Conservation (phyloP, 306 rosid species). For the Quercus parvula region DNA sequence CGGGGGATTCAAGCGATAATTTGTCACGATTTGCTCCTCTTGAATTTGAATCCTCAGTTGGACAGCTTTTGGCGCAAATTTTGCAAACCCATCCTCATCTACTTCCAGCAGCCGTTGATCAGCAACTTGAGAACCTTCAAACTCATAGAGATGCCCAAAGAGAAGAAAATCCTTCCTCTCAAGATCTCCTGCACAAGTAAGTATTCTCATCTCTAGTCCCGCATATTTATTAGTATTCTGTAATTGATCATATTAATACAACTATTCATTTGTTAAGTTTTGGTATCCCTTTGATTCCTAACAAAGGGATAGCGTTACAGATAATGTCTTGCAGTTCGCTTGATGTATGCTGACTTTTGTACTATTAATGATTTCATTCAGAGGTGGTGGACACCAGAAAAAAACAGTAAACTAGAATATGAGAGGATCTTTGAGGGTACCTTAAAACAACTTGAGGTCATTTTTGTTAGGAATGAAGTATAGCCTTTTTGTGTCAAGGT, state of each 20-base stretch:
- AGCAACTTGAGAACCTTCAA: slow-evolving; percentile 90
- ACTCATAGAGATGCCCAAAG: slow-evolving; percentile 48
- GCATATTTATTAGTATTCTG: background rate
- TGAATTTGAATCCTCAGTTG: slow-evolving; percentile 72
- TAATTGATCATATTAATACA: background rate
- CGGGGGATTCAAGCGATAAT: slow-evolving; percentile 56
- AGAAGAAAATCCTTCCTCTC: slow-evolving; percentile 39
- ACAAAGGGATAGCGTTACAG: background rate
- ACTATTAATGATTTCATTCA: background rate
- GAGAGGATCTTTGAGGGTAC: background rate
- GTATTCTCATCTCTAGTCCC: slow-evolving; percentile 10
- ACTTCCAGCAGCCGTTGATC: slow-evolving; percentile 76
- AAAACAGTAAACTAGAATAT: background rate
- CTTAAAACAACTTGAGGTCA: background rate
- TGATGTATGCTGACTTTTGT: background rate
- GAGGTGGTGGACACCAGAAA: background rate
- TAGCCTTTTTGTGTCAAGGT: background rate
- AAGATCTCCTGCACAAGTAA: slow-evolving; percentile 73
- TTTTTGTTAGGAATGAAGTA: background rate
- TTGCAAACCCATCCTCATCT: slow-evolving; percentile 87
- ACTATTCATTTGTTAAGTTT: background rate
- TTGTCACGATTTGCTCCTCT: slow-evolving; percentile 70
- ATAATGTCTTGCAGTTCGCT: too few relatives aligned
- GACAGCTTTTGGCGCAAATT: slow-evolving; percentile 88
- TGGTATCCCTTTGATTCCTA: background rate